A percentile compares a stretch with the other conserved stretches of the same genome.
phyloP scores from a whole-genome alignment of 2,329 filamentous ascomycete species.

The Aspergillus sp. region DNA sequence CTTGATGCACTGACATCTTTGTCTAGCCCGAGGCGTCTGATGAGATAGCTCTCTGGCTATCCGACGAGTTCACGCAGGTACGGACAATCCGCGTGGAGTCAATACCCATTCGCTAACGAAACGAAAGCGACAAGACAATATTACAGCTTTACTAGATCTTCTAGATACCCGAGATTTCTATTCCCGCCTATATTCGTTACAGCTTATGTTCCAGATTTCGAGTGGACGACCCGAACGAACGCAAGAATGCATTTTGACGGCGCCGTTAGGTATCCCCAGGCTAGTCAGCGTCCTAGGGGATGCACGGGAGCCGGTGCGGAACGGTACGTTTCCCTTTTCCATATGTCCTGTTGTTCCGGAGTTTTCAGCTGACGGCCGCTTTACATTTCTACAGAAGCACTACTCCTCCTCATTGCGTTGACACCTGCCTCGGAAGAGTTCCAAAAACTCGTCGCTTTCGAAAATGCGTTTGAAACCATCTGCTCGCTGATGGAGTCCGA shows the following conservation, averaged over 20 bases:
- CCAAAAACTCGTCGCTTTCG: constrained; percentile 93
- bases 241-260: constrained; percentile 89
- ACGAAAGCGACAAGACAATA: constrained; percentile 83
- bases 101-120: constrained; percentile 47
- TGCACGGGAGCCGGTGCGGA: constrained; percentile 78
- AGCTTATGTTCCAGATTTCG: constrained; percentile 83
- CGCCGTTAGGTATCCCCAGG: constrained; percentile 82
- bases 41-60: constrained; percentile 92
- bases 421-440: constrained; percentile 84
- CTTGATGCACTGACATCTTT: constrained; percentile 22
- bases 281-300: constrained; percentile 85
- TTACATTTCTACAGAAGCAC: constrained; percentile 57
- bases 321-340: constrained; percentile 48
- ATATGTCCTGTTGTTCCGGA: not conserved
- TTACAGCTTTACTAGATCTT: constrained; percentile 83
- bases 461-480: constrained; percentile 85
- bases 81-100: constrained; percentile 20
- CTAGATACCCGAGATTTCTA: constrained; percentile 87
- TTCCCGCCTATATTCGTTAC: constrained; percentile 83
- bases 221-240: constrained; percentile 84
- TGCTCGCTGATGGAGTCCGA: constrained; percentile 81
- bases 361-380: constrained; percentile 15
- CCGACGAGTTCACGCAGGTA: constrained; percentile 95
- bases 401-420: constrained; percentile 82
- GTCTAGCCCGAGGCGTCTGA: constrained; percentile 86